Percentiles rank a stretch among this genome's conserved stretches.
phyloP scores from a whole-genome alignment of 768 basidiomycete species.

The Naganishia antarctica region DNA sequence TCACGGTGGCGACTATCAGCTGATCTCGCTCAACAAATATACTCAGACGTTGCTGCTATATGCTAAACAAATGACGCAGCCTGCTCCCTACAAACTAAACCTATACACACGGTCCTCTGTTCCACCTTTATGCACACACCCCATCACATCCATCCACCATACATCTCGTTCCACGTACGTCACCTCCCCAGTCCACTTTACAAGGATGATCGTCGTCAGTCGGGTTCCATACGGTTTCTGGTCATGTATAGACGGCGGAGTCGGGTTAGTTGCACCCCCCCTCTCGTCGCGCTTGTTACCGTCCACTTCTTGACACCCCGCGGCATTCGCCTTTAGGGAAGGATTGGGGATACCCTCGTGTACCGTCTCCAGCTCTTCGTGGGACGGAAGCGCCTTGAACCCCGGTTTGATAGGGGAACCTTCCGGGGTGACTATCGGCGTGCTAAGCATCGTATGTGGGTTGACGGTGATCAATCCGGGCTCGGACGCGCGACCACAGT shows the following conservation, averaged over 20 bases:
- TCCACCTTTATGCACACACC: conserved; percentile 30
- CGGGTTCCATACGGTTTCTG: conserved; percentile 43
- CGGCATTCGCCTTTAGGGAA: too few species aligned
- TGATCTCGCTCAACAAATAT: too few species aligned
- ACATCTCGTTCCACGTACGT: conserved; percentile 45
- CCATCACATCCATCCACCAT: conserved; percentile 29
- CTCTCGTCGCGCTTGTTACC: too few species aligned
- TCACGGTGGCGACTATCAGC: too few species aligned
- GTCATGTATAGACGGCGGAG: background rate
- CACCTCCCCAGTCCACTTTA: conserved; percentile 37
- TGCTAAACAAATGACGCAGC: conserved; percentile 16
- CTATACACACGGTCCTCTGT: conserved; percentile 17
- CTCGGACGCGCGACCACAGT: too few species aligned
- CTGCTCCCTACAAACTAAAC: conserved; percentile 22
- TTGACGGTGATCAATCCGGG: background rate
- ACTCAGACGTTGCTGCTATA: too few species aligned
- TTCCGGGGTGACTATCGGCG: conserved; percentile 8
- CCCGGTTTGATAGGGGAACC: background rate
- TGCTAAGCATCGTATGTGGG: conserved; percentile 14
- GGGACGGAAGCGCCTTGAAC: background rate
- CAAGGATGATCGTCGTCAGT: conserved; percentile 42
- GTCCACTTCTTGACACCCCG: too few species aligned
- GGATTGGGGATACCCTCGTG: too few species aligned
- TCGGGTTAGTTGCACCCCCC: background rate
- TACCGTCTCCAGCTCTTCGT: too few species aligned